A percentile compares a stretch with the other conserved stretches of the same genome.
These are phyloP conservation scores for Triticum turgidum DNA, from an alignment of 176 grass and related monocot genomes.

Conservation along the genomic window DNA sequence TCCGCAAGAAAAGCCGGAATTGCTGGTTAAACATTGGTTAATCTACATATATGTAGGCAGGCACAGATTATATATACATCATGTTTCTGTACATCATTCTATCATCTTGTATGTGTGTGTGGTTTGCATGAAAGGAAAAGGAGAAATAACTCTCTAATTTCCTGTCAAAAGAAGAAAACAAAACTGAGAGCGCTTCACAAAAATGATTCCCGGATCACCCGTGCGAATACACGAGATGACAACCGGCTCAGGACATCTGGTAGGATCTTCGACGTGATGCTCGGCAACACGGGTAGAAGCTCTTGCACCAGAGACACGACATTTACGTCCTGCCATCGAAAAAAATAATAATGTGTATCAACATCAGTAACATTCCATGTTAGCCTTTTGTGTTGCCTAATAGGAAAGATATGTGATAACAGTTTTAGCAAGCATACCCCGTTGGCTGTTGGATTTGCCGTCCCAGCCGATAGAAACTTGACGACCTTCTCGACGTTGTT, in stretches of 20 bases:
- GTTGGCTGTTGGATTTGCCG: constrained; percentile 46
- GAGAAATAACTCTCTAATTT: constrained; percentile 23
- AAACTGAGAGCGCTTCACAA: constrained; percentile 44
- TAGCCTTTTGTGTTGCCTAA: background rate
- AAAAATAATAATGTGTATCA: background rate
- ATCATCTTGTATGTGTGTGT: constrained; percentile 4
- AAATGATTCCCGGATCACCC: constrained; percentile 75
- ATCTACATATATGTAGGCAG: background rate
- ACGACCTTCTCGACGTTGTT: constrained; percentile 93
- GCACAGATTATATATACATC: constrained; percentile 38
- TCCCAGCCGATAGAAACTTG: constrained; percentile 76
- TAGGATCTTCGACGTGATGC: constrained; percentile 84
- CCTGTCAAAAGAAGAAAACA: constrained; percentile 8
- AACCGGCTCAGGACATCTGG: constrained; percentile 81
- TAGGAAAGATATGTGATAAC: background rate
- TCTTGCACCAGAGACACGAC: constrained; percentile 65
- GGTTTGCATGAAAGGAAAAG: background rate
- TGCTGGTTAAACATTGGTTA: constrained; percentile 30
- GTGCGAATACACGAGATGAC: constrained; percentile 75
- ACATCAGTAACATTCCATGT: constrained; percentile 14
- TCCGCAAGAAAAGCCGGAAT: background rate
- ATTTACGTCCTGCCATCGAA: constrained; percentile 59
- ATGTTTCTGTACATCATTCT: constrained; percentile 41
- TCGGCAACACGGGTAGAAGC: constrained; percentile 75
- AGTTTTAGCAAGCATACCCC: constrained; percentile 47